Conservation (phyloP, 2,329 filamentous ascomycete species). For the Colletotrichum musae region DNA sequence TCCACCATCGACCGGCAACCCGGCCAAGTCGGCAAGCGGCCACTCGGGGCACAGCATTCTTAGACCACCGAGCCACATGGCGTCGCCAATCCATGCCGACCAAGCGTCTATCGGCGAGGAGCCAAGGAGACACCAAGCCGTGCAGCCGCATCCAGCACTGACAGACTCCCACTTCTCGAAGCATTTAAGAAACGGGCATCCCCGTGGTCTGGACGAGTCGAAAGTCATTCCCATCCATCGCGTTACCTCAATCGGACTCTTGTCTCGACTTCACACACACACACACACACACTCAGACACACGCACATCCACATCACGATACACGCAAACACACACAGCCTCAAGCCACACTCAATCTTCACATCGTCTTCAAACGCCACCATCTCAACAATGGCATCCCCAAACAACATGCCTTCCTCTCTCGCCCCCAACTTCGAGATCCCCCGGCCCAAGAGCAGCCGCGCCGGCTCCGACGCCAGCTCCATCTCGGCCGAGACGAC, state of each 20-base stretch:
- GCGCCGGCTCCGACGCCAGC: constrained; percentile 35
- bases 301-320: too few relatives aligned
- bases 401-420: constrained; percentile 26
- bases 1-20: constrained; percentile 28
- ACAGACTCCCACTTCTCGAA: constrained; percentile 3
- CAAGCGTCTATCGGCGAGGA: constrained; percentile 27
- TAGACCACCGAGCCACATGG: constrained; percentile 32
- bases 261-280: constrained; percentile 14
- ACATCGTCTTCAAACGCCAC: background rate
- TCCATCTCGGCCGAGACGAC: constrained; percentile 24
- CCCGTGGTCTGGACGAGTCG: constrained; percentile 18
- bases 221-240: constrained; percentile 1
- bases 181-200: constrained; percentile 33
- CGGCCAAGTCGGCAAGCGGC: constrained; percentile 39
- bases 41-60: constrained; percentile 40
- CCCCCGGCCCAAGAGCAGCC: constrained; percentile 38
- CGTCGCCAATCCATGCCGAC: constrained; percentile 38
- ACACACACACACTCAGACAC: too few relatives aligned
- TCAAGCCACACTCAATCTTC: background rate
- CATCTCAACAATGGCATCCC: background rate
- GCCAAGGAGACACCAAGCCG: constrained; percentile 34
- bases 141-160: constrained; percentile 27
- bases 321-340: background rate
- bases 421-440: constrained; percentile 27
- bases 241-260: constrained; percentile 8